Conservation (phyloP, 192 early-diverging fungal species). For the Umbelopsis sp. region DNA sequence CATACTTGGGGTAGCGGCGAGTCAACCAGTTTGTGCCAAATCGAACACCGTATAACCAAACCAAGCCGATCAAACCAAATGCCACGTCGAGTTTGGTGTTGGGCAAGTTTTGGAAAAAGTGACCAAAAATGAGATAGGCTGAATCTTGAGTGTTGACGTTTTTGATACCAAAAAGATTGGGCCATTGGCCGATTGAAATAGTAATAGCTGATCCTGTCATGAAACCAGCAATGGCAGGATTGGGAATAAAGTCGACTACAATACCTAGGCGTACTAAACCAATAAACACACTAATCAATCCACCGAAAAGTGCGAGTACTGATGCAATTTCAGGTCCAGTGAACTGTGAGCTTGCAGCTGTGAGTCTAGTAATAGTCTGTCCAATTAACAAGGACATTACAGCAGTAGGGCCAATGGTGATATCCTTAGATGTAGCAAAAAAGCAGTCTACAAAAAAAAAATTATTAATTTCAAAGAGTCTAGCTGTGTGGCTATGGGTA, state of each 20-base stretch:
- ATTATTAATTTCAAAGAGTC: conserved; percentile 5
- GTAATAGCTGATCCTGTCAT: conserved; percentile 82
- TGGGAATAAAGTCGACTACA: conserved; percentile 89
- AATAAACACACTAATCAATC: conserved; percentile 68
- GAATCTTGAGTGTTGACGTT: conserved; percentile 68
- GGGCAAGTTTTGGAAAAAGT: conserved; percentile 46
- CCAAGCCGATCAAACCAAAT: conserved; percentile 56
- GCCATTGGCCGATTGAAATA: conserved; percentile 78
- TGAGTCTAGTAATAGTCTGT: conserved; percentile 55
- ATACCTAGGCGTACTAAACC: conserved; percentile 86
- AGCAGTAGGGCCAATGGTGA: conserved; percentile 68
- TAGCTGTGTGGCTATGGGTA: not conserved
- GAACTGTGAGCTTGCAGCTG: conserved; percentile 4
- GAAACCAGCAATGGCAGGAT: conserved; percentile 84
- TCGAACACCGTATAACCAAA: conserved; percentile 43
- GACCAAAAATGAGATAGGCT: conserved; percentile 50
- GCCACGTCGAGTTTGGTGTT: conserved; percentile 57
- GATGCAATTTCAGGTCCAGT: conserved; percentile 57
- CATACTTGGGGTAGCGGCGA: conserved; percentile 40
- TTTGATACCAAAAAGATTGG: conserved; percentile 79
- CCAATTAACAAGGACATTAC: conserved; percentile 82
- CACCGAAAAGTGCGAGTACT: conserved; percentile 73
- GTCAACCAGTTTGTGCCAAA: conserved; percentile 34
- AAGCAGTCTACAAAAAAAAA: conserved; percentile 48
- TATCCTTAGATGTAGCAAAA: conserved; percentile 77